Evolutionary conservation across 768 basidiomycete species (phyloP).

Genomic region (Mycena epipterygia): DNA sequence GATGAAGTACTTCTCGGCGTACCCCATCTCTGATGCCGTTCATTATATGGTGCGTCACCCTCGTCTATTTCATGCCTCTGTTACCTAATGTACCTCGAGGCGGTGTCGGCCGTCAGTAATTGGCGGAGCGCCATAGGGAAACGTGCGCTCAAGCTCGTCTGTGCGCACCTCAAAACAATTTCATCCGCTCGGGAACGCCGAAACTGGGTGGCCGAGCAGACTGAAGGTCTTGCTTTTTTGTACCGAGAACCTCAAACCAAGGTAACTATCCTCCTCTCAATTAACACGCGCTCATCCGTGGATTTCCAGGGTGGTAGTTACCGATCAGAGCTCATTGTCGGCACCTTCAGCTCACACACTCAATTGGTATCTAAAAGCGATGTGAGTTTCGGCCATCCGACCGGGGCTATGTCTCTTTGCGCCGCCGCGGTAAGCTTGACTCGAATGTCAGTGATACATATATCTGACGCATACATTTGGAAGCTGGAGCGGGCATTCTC

Average conservation of each 20-base stretch:
- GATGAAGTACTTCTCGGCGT: background rate
- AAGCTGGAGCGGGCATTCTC: no score
- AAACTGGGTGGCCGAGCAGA: background rate
- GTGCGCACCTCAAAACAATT: background rate
- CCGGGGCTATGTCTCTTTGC: no score
- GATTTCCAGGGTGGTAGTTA: no score
- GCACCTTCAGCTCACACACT: no score
- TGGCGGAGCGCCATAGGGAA: conserved; percentile 14
- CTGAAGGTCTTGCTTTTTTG: background rate
- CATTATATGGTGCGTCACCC: background rate
- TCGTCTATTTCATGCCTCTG: no score
- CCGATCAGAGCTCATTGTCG: no score
- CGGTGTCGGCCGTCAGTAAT: background rate
- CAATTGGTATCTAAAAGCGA: no score
- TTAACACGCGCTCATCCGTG: no score
- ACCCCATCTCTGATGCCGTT: background rate
- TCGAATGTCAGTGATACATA: no score
- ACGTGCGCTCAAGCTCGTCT: background rate
- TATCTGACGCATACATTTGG: no score
- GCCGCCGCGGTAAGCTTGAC: no score
- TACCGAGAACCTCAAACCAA: background rate
- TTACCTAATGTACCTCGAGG: background rate
- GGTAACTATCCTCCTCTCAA: background rate
- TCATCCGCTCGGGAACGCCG: background rate
- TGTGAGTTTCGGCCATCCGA: no score